Evolutionary conservation across 257 asterid species (phyloP).

Genomic region (Gentiana dahurica): DNA sequence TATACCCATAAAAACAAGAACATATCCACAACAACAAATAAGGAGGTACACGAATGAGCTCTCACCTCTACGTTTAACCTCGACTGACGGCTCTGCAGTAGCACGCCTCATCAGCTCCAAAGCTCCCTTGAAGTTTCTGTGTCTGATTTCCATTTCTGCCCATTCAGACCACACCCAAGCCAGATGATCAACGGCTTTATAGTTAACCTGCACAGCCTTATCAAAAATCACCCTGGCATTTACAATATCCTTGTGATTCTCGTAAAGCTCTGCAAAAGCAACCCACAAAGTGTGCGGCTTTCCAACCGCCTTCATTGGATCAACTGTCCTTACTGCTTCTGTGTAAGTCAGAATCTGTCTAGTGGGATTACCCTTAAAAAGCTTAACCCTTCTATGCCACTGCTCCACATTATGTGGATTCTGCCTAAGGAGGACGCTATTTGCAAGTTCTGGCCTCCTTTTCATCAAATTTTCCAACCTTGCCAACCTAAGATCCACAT

Average conservation of each 20-base stretch:
- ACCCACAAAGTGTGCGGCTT: conserved; percentile 97
- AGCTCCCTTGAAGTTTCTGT: conserved; percentile 75
- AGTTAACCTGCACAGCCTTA: conserved; percentile 94
- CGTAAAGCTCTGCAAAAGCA: conserved; percentile 83
- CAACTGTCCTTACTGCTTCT: conserved; percentile 90
- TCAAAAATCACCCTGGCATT: conserved; percentile 92
- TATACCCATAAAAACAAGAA: no score
- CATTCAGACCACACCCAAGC: conserved; percentile 97
- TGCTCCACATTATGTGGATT: conserved; percentile 97
- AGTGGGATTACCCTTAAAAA: conserved; percentile 79
- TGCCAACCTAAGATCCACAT: conserved; percentile 84
- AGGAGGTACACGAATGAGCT: no score
- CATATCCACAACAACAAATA: no score
- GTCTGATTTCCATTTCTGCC: conserved; percentile 98
- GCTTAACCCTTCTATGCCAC: conserved; percentile 94
- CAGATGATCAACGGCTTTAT: conserved; percentile 80
- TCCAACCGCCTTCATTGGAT: conserved; percentile 96
- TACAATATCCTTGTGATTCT: conserved; percentile 58
- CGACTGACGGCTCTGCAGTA: conserved; percentile 94
- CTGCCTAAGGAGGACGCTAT: conserved; percentile 95
- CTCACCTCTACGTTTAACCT: conserved; percentile 92
- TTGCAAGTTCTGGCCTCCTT: conserved; percentile 96
- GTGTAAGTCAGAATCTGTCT: conserved; percentile 85
- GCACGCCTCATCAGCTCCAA: conserved; percentile 87
- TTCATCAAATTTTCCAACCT: conserved; percentile 88